phyloP scores from a whole-genome alignment of 352 stramenopile genomes.

The Phytophthora cryptogea region DNA sequence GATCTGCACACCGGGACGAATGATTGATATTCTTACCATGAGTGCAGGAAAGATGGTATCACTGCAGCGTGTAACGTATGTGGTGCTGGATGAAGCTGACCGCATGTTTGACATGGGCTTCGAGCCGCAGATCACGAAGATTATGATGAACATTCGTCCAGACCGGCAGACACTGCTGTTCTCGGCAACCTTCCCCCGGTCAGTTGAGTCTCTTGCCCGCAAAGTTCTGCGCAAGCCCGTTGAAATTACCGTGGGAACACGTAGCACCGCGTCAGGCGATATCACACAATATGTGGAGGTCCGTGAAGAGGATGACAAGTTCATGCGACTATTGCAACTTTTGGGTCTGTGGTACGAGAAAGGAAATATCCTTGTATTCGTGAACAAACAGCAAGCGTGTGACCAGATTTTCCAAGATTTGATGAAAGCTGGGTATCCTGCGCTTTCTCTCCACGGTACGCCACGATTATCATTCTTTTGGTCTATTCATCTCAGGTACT shows the following conservation, averaged over 20 bases:
- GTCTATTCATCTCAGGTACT: background rate
- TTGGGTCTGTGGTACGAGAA: constrained; percentile 96
- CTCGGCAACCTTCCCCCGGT: constrained; percentile 97
- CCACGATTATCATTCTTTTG: background rate
- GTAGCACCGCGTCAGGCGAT: constrained; percentile 95
- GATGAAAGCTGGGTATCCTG: constrained; percentile 95
- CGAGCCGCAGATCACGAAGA: constrained; percentile 98
- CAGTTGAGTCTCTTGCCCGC: constrained; percentile 89
- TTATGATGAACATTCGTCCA: constrained; percentile 92
- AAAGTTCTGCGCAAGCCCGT: constrained; percentile 94
- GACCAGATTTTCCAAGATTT: constrained; percentile 98
- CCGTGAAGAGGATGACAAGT: constrained; percentile 98
- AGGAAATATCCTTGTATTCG: constrained; percentile 99
- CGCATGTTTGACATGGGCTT: constrained; percentile 99
- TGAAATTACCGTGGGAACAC: constrained; percentile 96
- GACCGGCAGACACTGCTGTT: constrained; percentile 96
- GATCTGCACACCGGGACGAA: constrained; percentile 97
- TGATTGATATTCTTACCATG: constrained; percentile 99
- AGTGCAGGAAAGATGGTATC: constrained; percentile 96
- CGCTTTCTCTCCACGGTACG: constrained; percentile 95
- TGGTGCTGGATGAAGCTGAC: constrained; percentile 99
- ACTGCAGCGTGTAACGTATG: constrained; percentile 96
- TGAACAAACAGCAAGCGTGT: constrained; percentile 98
- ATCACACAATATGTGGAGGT: constrained; percentile 99
- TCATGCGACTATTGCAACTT: constrained; percentile 97